Evolutionary conservation across 2,329 filamentous ascomycete species (phyloP).

Genomic region (Colletotrichum sp.): DNA sequence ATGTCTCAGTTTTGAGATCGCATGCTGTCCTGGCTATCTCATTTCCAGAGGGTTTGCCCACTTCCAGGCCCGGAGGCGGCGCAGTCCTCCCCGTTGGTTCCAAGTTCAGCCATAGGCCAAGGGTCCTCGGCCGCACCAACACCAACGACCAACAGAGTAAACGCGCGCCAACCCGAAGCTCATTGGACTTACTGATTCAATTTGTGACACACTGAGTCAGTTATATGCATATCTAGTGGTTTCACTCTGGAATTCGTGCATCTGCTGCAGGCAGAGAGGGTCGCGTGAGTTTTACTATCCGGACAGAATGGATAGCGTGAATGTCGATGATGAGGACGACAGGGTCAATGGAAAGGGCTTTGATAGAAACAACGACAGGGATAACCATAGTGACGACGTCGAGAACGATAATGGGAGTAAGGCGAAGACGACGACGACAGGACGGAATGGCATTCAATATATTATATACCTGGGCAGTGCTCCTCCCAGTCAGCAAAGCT

Average conservation of each 20-base stretch:
- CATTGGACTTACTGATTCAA: background rate
- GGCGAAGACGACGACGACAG: fast-evolving
- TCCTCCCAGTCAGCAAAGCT: background rate
- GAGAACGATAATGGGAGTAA: fast-evolving
- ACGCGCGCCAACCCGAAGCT: background rate
- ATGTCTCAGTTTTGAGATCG: background rate
- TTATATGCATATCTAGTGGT: background rate
- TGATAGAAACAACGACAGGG: background rate
- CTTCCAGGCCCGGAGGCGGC: background rate
- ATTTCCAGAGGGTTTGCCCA: background rate
- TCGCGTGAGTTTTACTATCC: background rate
- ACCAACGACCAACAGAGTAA: background rate
- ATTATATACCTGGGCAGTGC: background rate
- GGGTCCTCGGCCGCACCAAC: background rate
- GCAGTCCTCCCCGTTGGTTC: background rate
- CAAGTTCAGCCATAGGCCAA: background rate
- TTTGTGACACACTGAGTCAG: background rate
- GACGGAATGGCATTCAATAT: background rate
- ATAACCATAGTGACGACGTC: background rate
- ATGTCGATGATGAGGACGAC: background rate
- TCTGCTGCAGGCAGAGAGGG: background rate
- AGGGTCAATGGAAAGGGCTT: background rate
- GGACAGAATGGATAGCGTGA: background rate
- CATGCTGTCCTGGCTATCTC: background rate
- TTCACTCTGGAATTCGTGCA: background rate